Base-by-base conservation (phyloP, 225 moss, liverwort and hornwort species). In the Bryoerythrophyllum caledonicum region DNA sequence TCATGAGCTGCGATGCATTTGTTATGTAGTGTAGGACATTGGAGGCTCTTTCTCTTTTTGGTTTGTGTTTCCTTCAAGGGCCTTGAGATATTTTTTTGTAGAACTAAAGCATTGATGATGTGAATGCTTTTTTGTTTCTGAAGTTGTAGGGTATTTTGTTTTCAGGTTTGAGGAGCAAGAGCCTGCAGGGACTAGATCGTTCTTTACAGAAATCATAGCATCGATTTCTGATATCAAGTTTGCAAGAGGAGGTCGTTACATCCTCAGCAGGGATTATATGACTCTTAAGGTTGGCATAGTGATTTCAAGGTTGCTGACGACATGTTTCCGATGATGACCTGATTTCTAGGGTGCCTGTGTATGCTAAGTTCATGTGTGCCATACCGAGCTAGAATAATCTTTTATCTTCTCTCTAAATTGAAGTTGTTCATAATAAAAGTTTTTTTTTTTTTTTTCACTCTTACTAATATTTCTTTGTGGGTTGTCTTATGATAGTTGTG, bases 221-320 rank as follows among this genome's bases (percentile, higher is more conserved):
- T 96, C 96, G 43, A 96, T 96, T 80, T 96, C 94, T 76, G 94
- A 96, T 80, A 94, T 96, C 76, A 96, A 96, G 77, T 96, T 96
- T 86, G 96, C 96, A 57, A 86, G 94, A 89, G 96, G 88, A 51
- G 96, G 96, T 55, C 94, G 96, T 51, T 92, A 96, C 82, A 96
- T 96, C 55, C 90, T 96, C 76, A 94, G 94, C 85, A 94, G 96
- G 63, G 96, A 96, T 71, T 96, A 94, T 62, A 96, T 96, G 96
- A 94, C 96, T 73, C 90, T 96, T 25, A 96, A 96, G 96, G 96
- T 96, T 30, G 32, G 78, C 74, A 51, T 53, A 26, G 19, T 64
- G 68, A 60, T 76, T 24, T 58, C 48, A n/a, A 60, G 48, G 34
- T 74, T 74, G 28, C 57, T 60, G 61, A 77, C 37, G 51, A 15